Conservation (phyloP, 2,329 filamentous ascomycete species). For the Sporothrix protearum region DNA sequence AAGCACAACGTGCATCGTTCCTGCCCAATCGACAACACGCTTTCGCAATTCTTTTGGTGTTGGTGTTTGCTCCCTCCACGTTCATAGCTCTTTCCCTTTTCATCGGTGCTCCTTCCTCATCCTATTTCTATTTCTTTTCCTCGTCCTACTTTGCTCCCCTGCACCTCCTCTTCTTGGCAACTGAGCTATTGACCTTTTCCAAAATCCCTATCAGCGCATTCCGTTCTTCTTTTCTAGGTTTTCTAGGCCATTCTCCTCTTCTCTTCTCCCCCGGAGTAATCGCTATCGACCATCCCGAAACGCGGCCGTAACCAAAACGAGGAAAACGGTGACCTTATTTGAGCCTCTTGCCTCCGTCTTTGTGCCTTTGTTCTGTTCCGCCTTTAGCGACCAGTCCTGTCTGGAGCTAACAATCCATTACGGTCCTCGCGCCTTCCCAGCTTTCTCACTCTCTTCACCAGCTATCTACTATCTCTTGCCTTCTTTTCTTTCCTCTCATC, state of each 20-base stretch:
- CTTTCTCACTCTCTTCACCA: not conserved
- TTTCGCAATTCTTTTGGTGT: not conserved
- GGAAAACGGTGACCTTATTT: not conserved
- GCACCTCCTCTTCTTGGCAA: not conserved
- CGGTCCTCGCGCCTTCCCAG: not conserved
- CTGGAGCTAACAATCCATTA: slow-evolving; percentile 17
- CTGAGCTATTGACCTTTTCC: not conserved
- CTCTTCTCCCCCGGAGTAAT: not conserved
- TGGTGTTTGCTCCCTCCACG: not conserved
- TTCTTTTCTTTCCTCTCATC: not conserved
- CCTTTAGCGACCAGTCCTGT: slow-evolving; percentile 11
- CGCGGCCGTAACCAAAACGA: not conserved
- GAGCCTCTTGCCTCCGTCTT: slow-evolving; percentile 4
- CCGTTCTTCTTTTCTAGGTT: not conserved
- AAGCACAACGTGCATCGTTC: not conserved
- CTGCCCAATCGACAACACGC: not conserved
- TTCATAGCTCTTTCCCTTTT: not conserved
- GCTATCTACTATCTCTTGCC: not conserved
- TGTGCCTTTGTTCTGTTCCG: slow-evolving; percentile 18
- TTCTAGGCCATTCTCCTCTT: not conserved
- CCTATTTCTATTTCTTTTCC: not conserved
- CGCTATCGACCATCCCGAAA: slow-evolving; percentile 3
- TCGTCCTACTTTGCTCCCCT: not conserved
- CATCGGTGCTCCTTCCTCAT: not conserved
- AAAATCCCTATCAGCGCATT: not conserved